Percentiles rank a stretch among this genome's conserved stretches.
Evolutionary conservation across 495 filamentous ascomycete genomes (phyloP).

Genomic region (Pseudoneurospora amorphoporcata): DNA sequence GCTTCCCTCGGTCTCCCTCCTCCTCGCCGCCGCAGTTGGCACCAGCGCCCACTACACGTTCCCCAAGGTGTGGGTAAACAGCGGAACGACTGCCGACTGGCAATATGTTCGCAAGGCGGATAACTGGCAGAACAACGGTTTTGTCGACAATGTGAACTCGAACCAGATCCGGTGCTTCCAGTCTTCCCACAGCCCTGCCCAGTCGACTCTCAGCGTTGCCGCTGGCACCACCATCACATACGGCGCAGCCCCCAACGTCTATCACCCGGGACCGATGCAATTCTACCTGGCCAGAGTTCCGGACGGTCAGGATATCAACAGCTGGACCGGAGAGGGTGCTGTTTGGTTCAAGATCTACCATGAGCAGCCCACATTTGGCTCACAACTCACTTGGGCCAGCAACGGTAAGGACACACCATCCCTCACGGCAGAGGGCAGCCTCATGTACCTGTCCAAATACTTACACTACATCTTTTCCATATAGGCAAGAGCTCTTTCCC

Average conservation of each 20-base stretch:
- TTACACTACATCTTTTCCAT: background rate
- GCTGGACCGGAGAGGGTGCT: constrained; percentile 35
- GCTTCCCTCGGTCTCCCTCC: constrained; percentile 9
- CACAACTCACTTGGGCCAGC: constrained; percentile 32
- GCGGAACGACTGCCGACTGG: constrained; percentile 21
- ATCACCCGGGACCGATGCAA: constrained; percentile 36
- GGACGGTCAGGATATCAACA: constrained; percentile 26
- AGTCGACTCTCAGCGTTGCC: constrained; percentile 23
- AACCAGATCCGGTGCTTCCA: constrained; percentile 41
- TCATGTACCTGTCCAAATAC: background rate
- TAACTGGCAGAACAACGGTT: constrained; percentile 32
- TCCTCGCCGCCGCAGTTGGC: constrained; percentile 12
- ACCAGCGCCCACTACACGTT: constrained; percentile 23
- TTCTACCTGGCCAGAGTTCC: constrained; percentile 41
- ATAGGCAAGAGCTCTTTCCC: constrained; percentile 24
- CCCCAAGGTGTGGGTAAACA: constrained; percentile 8
- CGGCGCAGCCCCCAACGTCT: constrained; percentile 27
- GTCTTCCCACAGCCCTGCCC: constrained; percentile 17
- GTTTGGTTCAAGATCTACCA: constrained; percentile 48
- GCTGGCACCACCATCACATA: constrained; percentile 37
- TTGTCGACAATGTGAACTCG: constrained; percentile 33
- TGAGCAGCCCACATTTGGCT: constrained; percentile 30
- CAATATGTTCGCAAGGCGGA: constrained; percentile 28
- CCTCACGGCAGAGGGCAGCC: background rate
- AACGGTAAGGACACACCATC: constrained; percentile 9